Conservation (phyloP, 164 flowering plant species). For the Vitis rupestris region DNA sequence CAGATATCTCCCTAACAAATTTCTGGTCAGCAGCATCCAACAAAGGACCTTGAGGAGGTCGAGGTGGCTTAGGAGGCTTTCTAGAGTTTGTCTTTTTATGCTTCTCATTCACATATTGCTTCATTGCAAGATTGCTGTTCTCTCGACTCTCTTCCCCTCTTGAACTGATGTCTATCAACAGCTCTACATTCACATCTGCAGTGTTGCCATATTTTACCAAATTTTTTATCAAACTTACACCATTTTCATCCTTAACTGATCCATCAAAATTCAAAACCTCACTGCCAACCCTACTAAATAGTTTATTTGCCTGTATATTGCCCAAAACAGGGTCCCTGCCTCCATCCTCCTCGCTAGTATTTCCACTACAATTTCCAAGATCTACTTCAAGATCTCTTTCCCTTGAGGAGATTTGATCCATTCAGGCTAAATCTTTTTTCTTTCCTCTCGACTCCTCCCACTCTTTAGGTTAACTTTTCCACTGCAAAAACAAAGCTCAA, state of each 20-base stretch:
- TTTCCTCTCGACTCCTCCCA: no score
- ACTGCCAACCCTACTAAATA: constrained; percentile 8
- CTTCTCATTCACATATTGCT: constrained; percentile 23
- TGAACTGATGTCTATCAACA: constrained; percentile 20
- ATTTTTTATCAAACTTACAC: neutral
- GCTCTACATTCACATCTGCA: constrained; percentile 13
- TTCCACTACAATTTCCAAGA: constrained; percentile 33
- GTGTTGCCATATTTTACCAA: constrained; percentile 2
- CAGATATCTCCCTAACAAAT: constrained; percentile 44
- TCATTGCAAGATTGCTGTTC: constrained; percentile 13
- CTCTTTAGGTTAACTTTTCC: no score
- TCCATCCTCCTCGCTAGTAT: constrained; percentile 22
- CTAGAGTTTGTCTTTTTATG: constrained; percentile 22
- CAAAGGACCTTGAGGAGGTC: constrained; percentile 49
- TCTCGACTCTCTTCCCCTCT: constrained; percentile 23
- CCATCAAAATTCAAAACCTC: constrained; percentile 20
- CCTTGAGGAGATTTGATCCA: constrained; percentile 13
- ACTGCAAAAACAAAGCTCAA: no score
- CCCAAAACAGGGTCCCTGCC: constrained; percentile 5
- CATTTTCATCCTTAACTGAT: neutral
- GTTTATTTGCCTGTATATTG: constrained; percentile 2
- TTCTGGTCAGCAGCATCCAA: constrained; percentile 46
- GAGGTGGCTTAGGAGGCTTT: constrained; percentile 50
- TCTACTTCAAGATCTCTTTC: constrained; percentile 22
- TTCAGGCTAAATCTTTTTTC: neutral